phyloP scores from a whole-genome alignment of 805 yeast species.

The Candida boleticola region DNA sequence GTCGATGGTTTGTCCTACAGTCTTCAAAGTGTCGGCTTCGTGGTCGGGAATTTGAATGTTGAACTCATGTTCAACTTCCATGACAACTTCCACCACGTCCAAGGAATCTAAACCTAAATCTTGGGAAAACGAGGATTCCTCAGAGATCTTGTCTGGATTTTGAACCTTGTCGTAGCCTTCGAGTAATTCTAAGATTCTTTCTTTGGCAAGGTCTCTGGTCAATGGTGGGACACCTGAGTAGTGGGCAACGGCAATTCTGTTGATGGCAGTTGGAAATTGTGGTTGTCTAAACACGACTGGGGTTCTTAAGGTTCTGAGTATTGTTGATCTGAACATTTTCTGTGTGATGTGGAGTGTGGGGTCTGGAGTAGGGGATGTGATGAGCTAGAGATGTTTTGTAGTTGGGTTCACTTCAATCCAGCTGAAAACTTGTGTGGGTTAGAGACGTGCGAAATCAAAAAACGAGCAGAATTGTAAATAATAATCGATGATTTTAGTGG shows the following conservation, averaged over 20 bases:
- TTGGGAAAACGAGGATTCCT: conserved; percentile 32
- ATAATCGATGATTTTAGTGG: conserved; percentile 5
- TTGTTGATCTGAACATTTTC: conserved; percentile 31
- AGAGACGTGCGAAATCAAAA: background rate
- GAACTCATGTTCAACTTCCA: conserved; percentile 48
- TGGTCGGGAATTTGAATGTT: conserved; percentile 47
- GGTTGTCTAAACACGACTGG: conserved; percentile 15
- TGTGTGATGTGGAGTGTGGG: conserved; percentile 5
- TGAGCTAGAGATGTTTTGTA: background rate
- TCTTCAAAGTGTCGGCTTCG: conserved; percentile 45
- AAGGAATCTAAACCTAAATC: conserved; percentile 48
- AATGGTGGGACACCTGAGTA: conserved; percentile 62
- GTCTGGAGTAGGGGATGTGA: background rate
- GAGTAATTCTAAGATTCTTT: conserved; percentile 60
- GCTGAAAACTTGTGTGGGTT: no score
- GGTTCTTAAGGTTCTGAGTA: conserved; percentile 25
- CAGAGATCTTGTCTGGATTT: conserved; percentile 33
- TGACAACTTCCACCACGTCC: conserved; percentile 46
- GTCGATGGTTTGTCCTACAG: conserved; percentile 46
- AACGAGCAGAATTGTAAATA: no score
- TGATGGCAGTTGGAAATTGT: conserved; percentile 5
- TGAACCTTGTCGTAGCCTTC: conserved; percentile 63
- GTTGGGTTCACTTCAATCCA: background rate
- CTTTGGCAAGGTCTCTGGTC: conserved; percentile 60
- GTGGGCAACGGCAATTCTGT: conserved; percentile 26